Conservation (phyloP, 2,329 filamentous ascomycete genomes). For the Colletotrichum cordylinicola region DNA sequence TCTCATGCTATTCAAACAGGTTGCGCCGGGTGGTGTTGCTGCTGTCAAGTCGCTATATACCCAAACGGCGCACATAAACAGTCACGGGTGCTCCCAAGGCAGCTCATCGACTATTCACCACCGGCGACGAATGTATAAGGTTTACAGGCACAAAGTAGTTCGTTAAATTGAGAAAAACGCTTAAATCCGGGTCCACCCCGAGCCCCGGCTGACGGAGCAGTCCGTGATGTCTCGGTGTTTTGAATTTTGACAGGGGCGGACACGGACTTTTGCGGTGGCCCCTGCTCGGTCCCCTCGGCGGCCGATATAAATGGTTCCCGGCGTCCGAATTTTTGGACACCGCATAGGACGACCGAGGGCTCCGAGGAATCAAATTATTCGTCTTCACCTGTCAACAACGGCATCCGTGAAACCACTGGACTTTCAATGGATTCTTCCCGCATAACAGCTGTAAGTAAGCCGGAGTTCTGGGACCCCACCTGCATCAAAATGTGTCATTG, state of each 20-base stretch:
- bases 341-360: neutral
- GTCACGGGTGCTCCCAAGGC: neutral
- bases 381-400: rapidly evolving
- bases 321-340: neutral
- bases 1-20: too few species aligned
- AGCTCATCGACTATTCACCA: neutral
- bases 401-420: neutral
- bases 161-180: neutral
- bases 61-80: too few species aligned
- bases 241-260: neutral
- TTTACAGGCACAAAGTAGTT: neutral
- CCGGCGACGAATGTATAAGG: neutral
- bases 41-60: neutral
- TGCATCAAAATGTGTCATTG: neutral
- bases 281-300: conserved; percentile 1
- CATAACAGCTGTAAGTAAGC: neutral
- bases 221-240: neutral
- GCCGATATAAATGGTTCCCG: neutral
- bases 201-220: neutral
- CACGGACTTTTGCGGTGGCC: neutral
- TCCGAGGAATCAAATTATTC: neutral
- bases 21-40: too few species aligned
- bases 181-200: neutral
- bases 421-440: neutral
- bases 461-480: neutral